phyloP scores from a whole-genome alignment of 129 eudicot genomes.

The Heracleum sosnowskyi region DNA sequence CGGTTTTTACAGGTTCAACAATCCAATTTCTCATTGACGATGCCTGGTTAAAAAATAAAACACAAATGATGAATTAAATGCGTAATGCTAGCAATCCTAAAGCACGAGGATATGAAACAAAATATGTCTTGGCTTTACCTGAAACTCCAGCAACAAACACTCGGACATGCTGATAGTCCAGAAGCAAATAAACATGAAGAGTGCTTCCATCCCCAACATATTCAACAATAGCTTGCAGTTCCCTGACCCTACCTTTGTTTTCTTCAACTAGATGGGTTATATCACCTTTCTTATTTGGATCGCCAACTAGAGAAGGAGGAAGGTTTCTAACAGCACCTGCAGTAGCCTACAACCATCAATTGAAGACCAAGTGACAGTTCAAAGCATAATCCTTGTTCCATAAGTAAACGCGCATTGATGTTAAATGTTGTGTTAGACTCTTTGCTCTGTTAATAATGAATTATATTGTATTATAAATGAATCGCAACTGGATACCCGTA shows the following conservation, averaged over 20 bases:
- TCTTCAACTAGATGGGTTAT: conserved; percentile 43
- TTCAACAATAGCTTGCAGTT: conserved; percentile 84
- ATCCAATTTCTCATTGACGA: conserved; percentile 81
- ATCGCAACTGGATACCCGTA: too few species aligned
- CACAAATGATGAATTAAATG: background rate
- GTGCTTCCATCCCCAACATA: conserved; percentile 95
- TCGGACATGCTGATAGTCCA: conserved; percentile 81
- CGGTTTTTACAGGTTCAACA: conserved; percentile 32
- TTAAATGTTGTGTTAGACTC: too few species aligned
- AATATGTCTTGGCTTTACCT: conserved; percentile 30
- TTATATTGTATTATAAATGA: conserved; percentile 40
- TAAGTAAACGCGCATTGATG: background rate
- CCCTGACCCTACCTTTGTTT: conserved; percentile 69
- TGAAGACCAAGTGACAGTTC: background rate
- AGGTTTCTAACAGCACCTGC: conserved; percentile 76
- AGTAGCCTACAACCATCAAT: conserved; percentile 44
- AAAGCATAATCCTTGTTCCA: background rate
- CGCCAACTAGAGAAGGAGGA: conserved; percentile 90
- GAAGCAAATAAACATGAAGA: conserved; percentile 86
- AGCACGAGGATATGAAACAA: background rate
- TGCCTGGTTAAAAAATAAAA: conserved; percentile 34
- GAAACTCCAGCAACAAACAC: conserved; percentile 90
- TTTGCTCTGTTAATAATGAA: conserved; percentile 13
- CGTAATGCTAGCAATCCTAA: too few species aligned
- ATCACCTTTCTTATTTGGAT: conserved; percentile 63